Evolutionary conservation across 371 early-diverging fungal species (phyloP).

Genomic region (Umbelopsis sp.): DNA sequence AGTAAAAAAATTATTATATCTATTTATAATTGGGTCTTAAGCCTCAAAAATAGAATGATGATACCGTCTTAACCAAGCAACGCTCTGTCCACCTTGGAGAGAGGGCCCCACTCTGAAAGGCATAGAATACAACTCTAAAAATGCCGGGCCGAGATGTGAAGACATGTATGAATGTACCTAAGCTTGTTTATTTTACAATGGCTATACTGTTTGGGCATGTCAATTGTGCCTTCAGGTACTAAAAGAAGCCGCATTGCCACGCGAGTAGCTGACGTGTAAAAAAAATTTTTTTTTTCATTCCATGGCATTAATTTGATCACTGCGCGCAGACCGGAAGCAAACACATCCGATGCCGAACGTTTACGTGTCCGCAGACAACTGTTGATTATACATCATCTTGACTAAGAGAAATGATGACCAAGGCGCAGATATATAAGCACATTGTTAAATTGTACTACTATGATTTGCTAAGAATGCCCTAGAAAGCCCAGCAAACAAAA

Average conservation of each 20-base stretch:
- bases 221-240: not conserved
- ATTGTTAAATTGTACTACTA: not conserved
- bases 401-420: not conserved
- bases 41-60: too few relatives aligned
- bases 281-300: not conserved
- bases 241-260: not conserved
- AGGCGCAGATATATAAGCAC: not conserved
- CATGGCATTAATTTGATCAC: not conserved
- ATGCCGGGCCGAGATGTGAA: too few relatives aligned
- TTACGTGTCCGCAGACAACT: not conserved
- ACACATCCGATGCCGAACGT: not conserved
- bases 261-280: constrained; percentile 6
- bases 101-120: too few relatives aligned
- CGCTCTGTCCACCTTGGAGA: too few relatives aligned
- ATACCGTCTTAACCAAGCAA: too few relatives aligned
- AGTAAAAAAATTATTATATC: too few relatives aligned
- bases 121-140: too few relatives aligned
- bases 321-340: not conserved
- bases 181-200: too few relatives aligned
- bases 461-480: not conserved
- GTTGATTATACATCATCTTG: not conserved
- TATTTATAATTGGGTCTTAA: not conserved
- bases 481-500: not conserved
- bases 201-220: not conserved
- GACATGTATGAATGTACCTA: too few relatives aligned